A percentile compares a stretch with the other conserved stretches of the same genome.
Evolutionary conservation across 306 rosid species (phyloP).

Genomic region (Ormosia semicastrata): DNA sequence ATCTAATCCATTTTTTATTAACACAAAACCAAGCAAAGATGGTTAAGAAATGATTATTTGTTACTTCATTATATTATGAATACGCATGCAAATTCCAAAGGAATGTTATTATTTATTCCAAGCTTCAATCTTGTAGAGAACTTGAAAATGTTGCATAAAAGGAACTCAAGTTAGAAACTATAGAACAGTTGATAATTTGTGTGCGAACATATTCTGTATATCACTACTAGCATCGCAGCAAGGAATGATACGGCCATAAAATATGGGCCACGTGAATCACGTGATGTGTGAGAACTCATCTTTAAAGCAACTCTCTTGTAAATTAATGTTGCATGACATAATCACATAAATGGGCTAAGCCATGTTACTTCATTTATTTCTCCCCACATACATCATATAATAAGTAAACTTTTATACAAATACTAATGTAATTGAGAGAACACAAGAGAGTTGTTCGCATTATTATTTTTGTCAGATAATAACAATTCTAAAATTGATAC

Average conservation of each 20-base stretch:
- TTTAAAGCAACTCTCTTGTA: not conserved
- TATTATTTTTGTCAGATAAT: not conserved
- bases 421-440: not conserved
- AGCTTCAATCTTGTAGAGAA: not conserved
- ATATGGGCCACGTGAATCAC: constrained; percentile 4
- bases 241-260: not conserved
- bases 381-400: not conserved
- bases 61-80: not conserved
- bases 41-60: constrained; percentile 11
- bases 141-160: not conserved
- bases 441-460: not conserved
- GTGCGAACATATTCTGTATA: not conserved
- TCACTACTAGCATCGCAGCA: not conserved
- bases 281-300: not conserved
- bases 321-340: not conserved
- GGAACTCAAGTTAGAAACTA: not conserved
- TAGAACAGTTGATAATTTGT: not conserved
- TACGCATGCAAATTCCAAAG: not conserved
- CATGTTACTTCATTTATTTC: not conserved
- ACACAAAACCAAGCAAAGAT: constrained; percentile 23
- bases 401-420: not conserved
- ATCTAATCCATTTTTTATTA: not conserved
- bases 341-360: not conserved
- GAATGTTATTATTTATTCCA: not conserved
- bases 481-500: not conserved